Percentiles rank a stretch among this genome's conserved stretches.
Conservation (phyloP, 257 asterid species). For the Datura wrightii region DNA sequence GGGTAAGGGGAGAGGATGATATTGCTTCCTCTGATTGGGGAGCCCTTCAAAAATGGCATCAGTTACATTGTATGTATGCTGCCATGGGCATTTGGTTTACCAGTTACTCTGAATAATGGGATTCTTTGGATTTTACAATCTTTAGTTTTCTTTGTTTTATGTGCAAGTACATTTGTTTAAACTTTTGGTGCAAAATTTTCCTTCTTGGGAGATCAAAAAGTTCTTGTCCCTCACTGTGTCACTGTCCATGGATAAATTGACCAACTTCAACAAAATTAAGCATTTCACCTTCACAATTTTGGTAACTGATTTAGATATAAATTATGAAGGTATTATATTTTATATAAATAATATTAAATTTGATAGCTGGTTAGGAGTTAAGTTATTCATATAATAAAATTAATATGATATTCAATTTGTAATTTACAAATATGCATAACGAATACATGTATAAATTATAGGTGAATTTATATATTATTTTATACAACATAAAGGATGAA, state of each 20-base stretch:
- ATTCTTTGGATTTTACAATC: constrained; percentile 28
- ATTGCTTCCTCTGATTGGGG: constrained; percentile 43
- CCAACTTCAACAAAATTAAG: background rate
- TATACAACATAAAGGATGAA: no score
- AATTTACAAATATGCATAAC: no score
- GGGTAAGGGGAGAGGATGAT: constrained; percentile 39
- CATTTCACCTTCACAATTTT: background rate
- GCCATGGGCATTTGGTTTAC: constrained; percentile 36
- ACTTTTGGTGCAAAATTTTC: background rate
- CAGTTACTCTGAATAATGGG: constrained; percentile 27
- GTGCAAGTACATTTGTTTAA: background rate
- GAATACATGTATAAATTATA: no score
- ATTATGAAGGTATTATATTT: no score
- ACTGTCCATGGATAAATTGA: background rate
- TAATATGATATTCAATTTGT: no score
- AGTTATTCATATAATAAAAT: no score
- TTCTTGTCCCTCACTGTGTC: background rate
- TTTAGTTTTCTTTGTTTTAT: no score
- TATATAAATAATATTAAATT: no score
- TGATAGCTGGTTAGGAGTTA: no score
- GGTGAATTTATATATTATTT: no score
- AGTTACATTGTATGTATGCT: constrained; percentile 36
- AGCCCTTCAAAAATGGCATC: constrained; percentile 42
- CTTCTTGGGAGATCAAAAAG: background rate
- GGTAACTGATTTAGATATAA: no score